Percentiles rank a stretch among this genome's conserved stretches.
These are phyloP conservation scores for Penicillium maclennaniae DNA, from an alignment of 495 filamentous ascomycete species.

Conservation along the genomic window DNA sequence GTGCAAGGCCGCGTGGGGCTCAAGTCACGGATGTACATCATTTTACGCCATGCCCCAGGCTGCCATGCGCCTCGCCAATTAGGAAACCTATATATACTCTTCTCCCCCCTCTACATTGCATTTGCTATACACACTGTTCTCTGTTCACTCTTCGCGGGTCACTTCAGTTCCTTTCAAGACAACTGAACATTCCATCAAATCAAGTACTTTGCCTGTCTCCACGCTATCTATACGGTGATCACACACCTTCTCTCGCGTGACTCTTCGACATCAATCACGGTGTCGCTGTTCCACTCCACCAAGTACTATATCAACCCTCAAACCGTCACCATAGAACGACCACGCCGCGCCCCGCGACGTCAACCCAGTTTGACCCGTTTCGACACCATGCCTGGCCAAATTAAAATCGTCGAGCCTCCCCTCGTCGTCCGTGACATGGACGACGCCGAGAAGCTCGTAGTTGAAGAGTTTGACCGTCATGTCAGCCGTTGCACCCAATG, in stretches of 20 bases:
- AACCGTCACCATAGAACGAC: conserved; percentile 18
- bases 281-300: conserved; percentile 33
- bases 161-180: neutral
- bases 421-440: conserved; percentile 39
- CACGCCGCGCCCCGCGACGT: conserved; percentile 18
- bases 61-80: conserved; percentile 7
- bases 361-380: conserved; percentile 22
- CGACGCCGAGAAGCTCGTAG: conserved; percentile 37
- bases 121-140: neutral
- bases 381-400: conserved; percentile 32
- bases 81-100: conserved; percentile 10
- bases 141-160: neutral
- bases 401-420: conserved; percentile 25
- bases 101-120: neutral
- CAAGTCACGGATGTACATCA: neutral
- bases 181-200: neutral
- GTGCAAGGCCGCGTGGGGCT: neutral
- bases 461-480: conserved; percentile 20
- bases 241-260: conserved; percentile 21
- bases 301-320: conserved; percentile 26
- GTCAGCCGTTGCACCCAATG: conserved; percentile 39
- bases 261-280: conserved; percentile 26
- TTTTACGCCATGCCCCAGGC: conserved; percentile 3
- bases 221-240: conserved; percentile 9
- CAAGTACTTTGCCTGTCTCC: neutral